Conservation (phyloP, 495 filamentous ascomycete genomes). For the Tuber brumale region DNA sequence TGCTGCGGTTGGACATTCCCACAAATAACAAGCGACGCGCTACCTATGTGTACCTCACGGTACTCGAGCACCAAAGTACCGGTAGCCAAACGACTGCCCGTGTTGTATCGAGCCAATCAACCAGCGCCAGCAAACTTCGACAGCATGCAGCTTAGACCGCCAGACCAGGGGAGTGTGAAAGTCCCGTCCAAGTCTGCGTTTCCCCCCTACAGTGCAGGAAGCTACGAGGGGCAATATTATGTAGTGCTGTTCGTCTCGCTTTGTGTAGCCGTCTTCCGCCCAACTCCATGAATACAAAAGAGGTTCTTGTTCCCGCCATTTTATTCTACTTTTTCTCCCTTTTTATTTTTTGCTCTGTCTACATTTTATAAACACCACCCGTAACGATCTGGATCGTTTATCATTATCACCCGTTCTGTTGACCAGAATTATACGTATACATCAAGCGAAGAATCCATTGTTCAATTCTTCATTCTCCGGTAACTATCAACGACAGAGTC, state of each 20-base stretch:
- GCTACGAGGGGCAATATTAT: background rate
- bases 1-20: slow-evolving; percentile 19
- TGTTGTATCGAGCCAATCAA: slow-evolving; percentile 15
- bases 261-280: background rate
- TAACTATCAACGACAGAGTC: background rate
- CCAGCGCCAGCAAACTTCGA: slow-evolving; percentile 21
- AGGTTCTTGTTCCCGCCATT: slow-evolving; percentile 27
- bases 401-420: slow-evolving; percentile 25
- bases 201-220: background rate
- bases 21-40: slow-evolving; percentile 18
- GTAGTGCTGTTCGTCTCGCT: background rate
- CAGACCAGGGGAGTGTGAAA: background rate
- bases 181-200: background rate
- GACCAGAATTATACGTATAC: slow-evolving; percentile 19
- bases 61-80: background rate
- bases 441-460: background rate
- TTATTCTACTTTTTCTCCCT: slow-evolving; percentile 19
- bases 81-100: background rate
- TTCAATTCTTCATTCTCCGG: background rate
- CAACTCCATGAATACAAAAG: background rate
- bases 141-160: slow-evolving; percentile 19
- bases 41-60: too few species aligned
- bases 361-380: slow-evolving; percentile 12
- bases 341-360: slow-evolving; percentile 7
- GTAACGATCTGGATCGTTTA: slow-evolving; percentile 22